phyloP scores from a whole-genome alignment of 2,329 filamentous ascomycete species.

The Onygena corvina region DNA sequence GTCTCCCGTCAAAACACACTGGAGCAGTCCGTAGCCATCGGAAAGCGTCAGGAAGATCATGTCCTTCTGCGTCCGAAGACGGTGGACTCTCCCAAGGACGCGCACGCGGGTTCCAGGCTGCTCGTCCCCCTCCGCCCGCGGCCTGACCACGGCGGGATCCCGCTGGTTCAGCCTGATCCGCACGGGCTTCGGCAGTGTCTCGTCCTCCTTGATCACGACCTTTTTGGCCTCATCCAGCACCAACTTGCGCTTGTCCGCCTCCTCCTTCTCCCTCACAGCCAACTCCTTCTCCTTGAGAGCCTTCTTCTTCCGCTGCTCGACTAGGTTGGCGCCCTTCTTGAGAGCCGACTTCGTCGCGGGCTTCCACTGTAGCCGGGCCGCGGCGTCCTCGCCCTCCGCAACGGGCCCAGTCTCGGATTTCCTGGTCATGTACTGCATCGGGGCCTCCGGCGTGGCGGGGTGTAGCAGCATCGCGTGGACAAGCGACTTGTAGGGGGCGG shows the following conservation, averaged over 20 bases:
- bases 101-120: constrained; percentile 60
- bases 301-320: constrained; percentile 73
- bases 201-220: constrained; percentile 57
- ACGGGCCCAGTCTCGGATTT: constrained; percentile 52
- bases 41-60: constrained; percentile 75
- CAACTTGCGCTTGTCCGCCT: constrained; percentile 56
- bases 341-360: constrained; percentile 68
- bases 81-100: constrained; percentile 72
- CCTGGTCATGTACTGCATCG: constrained; percentile 54
- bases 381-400: constrained; percentile 52
- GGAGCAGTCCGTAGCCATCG: constrained; percentile 73
- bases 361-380: constrained; percentile 60
- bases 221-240: constrained; percentile 74
- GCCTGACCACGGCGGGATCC: constrained; percentile 46
- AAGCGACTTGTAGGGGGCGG: constrained; percentile 69
- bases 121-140: constrained; percentile 45
- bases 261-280: constrained; percentile 59
- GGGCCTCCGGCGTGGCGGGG: constrained; percentile 42
- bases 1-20: constrained; percentile 69
- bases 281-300: constrained; percentile 62
- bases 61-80: constrained; percentile 68
- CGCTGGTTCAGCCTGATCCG: constrained; percentile 66
- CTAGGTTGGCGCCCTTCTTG: constrained; percentile 70
- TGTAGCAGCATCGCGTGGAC: constrained; percentile 64
- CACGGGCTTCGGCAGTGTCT: constrained; percentile 58